A percentile compares a stretch with the other conserved stretches of the same genome.
phyloP scores from a whole-genome alignment of 2,329 filamentous ascomycete species.

The Penicillium sp. region DNA sequence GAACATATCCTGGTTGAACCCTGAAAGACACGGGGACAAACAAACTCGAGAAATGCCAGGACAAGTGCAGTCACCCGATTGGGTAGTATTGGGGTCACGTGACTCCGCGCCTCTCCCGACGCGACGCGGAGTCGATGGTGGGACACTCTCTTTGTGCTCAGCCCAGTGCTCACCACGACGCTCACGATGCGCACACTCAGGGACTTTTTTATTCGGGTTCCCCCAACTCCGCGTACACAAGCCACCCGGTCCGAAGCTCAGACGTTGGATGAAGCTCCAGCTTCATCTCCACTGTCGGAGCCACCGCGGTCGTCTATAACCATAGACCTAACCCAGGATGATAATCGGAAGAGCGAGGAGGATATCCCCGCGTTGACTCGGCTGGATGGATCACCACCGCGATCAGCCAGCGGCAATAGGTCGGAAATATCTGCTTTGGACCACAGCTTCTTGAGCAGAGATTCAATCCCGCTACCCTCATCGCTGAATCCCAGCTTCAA shows the following conservation, averaged over 20 bases:
- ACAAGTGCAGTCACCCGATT: slow-evolving; percentile 1
- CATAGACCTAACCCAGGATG: slow-evolving; percentile 31
- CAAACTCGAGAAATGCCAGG: not conserved
- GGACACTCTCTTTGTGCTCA: slow-evolving; percentile 1
- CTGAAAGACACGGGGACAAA: not conserved
- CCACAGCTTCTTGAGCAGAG: slow-evolving; percentile 31
- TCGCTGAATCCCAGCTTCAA: slow-evolving; percentile 33
- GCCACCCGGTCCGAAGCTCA: not conserved
- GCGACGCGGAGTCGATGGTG: slow-evolving; percentile 23
- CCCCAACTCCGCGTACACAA: slow-evolving; percentile 10
- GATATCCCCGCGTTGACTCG: not conserved
- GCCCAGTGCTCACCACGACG: slow-evolving; percentile 20
- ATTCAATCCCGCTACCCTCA: slow-evolving; percentile 21
- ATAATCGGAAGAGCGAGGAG: not conserved
- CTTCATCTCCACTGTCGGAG: slow-evolving; percentile 30
- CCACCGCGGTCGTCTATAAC: slow-evolving; percentile 37
- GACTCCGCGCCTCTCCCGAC: slow-evolving; percentile 22
- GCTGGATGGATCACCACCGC: not conserved
- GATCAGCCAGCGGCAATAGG: slow-evolving; percentile 11
- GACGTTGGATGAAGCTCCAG: not conserved
- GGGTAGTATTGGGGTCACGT: slow-evolving; percentile 20
- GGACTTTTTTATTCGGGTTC: slow-evolving; percentile 56
- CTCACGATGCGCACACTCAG: slow-evolving; percentile 45
- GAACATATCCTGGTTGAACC: not conserved
- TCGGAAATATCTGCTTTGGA: slow-evolving; percentile 14